phyloP scores from a whole-genome alignment of 352 stramenopile genomes.

The Phytophthora fragariae region DNA sequence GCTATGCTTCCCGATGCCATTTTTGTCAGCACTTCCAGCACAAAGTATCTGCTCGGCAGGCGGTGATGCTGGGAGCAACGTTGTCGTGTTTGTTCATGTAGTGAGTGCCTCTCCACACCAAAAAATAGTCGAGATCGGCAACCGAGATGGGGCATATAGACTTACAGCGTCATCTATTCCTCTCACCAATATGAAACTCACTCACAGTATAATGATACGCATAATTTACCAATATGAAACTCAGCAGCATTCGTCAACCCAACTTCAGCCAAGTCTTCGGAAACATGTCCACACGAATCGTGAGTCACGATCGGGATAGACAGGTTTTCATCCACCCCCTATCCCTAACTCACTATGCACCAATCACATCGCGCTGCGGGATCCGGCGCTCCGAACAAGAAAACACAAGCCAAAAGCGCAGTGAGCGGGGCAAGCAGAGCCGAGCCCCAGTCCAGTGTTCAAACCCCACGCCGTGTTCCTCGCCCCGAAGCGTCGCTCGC shows the following conservation, averaged over 20 bases:
- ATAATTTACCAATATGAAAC: not conserved
- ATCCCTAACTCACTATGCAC: not conserved
- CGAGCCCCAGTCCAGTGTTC: not conserved
- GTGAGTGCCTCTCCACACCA: not conserved
- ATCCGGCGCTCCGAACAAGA: not conserved
- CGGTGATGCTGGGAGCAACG: not conserved
- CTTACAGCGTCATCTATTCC: not conserved
- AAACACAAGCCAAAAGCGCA: not conserved
- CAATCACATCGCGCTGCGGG: not conserved
- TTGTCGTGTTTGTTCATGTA: not conserved
- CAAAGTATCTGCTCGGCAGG: not conserved
- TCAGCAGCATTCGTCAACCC: not conserved
- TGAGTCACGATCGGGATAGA: not conserved
- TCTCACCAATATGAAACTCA: not conserved
- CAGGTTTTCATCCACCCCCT: not conserved
- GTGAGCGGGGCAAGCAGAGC: not conserved
- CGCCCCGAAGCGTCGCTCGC: not conserved
- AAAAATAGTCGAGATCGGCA: conserved; percentile 1
- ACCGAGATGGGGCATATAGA: not conserved
- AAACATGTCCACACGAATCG: not conserved
- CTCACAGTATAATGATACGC: not conserved
- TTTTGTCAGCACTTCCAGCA: too few relatives aligned
- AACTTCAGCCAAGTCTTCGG: not conserved
- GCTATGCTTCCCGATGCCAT: too few relatives aligned
- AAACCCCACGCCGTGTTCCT: not conserved